Percentiles rank a stretch among this genome's conserved stretches.
These are phyloP conservation scores for Candida dubliniensis DNA, from an alignment of 1,139 yeast genomes.

Conservation along the genomic window DNA sequence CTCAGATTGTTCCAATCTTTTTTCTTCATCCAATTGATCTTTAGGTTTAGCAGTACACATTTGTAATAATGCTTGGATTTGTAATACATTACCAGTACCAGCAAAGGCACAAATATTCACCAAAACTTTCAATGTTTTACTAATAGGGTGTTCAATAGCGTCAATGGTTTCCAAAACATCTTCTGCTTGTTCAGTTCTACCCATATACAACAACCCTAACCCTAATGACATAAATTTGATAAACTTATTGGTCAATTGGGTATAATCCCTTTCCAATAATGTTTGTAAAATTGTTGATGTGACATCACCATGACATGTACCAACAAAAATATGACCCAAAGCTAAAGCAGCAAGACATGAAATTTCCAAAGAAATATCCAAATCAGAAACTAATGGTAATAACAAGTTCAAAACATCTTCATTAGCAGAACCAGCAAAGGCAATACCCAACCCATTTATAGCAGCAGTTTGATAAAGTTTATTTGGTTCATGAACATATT, in stretches of 20 bases:
- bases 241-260: constrained; percentile 82
- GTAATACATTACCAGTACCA: constrained; percentile 96
- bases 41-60: constrained; percentile 71
- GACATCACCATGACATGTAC: constrained; percentile 93
- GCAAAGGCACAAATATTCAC: constrained; percentile 94
- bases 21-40: constrained; percentile 34
- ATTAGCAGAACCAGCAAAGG: constrained; percentile 92
- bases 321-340: constrained; percentile 91
- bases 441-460: constrained; percentile 87
- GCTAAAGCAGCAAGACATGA: constrained; percentile 88
- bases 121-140: constrained; percentile 84
- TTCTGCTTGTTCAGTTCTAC: constrained; percentile 92
- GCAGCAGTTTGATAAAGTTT: constrained; percentile 73
- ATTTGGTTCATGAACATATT: constrained; percentile 58
- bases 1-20: constrained; percentile 38
- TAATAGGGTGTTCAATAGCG: constrained; percentile 94
- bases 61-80: constrained; percentile 86
- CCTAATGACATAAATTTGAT: constrained; percentile 90
- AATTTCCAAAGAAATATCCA: constrained; percentile 71
- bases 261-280: constrained; percentile 76
- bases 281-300: constrained; percentile 90
- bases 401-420: constrained; percentile 78
- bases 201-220: constrained; percentile 87
- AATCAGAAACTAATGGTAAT: constrained; percentile 84
- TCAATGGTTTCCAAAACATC: constrained; percentile 92